Base-by-base conservation (phyloP, 257 asterid genomes). In the Nicotiana undulata region DNA sequence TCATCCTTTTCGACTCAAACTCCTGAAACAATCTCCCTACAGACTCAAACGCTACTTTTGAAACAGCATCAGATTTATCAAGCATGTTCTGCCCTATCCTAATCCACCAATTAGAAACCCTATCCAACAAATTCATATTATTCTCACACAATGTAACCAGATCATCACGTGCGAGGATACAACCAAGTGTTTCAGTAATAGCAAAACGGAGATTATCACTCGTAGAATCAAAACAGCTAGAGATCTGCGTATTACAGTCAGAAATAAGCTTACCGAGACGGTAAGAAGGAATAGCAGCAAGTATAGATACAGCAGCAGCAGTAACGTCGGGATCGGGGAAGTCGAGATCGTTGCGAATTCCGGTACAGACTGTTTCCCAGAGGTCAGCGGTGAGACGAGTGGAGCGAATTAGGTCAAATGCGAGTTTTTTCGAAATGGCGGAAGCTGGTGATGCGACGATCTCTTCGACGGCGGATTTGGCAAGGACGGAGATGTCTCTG, bases 401-500 rank as follows among this genome's bases (percentile, higher is more conserved):
- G 55, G 96, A 91, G 51, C 97, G 92, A 64, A 92, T 94, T 8
- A 94, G 84, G 88, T 94, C 98, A 87, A 94, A 94, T 0, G 98
- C 98, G 29, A 94, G 98, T 24, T 91, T 91, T 80, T 94, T 94
- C 31, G 97, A 91, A 66, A 94, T 83, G 77, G 98, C 98, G 61
- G 98, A 94, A 79, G 98, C 96, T 1, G 98, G 98, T 70, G 97
- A 90, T 20, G 98, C 96, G 68, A 93, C 97, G 85, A 93, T 93
- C 88, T 93, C 98, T 74, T 93, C 98, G 4, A 93, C 98, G 34
- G 98, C 98, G 20, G 94, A 90, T 87, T 93, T 93, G 1, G 98
- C 97, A 32, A 93, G 86, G 79, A 93, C 89, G 80, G 98, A 93
- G 79, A 93, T 93, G 85, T 93, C 98, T 28, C 94, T 84, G 18